Conservation (phyloP, 352 stramenopile genomes). For the Phytopythium vexans region DNA sequence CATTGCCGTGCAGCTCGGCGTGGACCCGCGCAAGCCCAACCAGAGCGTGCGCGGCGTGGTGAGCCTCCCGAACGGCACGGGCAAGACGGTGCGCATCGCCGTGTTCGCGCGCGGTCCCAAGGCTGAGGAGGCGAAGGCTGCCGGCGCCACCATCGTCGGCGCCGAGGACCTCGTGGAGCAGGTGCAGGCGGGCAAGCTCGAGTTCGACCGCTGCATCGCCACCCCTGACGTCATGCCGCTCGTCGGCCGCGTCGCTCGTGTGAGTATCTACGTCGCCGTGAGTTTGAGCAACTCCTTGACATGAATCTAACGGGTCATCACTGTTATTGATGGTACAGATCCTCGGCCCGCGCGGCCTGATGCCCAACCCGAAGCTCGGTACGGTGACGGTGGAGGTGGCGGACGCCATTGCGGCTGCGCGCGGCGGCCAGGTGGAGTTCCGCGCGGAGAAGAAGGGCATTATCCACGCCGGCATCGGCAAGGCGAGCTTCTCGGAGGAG, state of each 20-base stretch:
- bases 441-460: constrained; percentile 90
- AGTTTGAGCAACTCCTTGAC: neutral
- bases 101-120: constrained; percentile 90
- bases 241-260: constrained; percentile 90
- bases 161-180: constrained; percentile 89
- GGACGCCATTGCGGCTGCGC: constrained; percentile 74
- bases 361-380: constrained; percentile 98
- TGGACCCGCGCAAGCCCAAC: constrained; percentile 87
- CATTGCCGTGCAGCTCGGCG: constrained; percentile 78
- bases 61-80: constrained; percentile 82
- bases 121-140: constrained; percentile 87
- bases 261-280: constrained; percentile 15
- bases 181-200: constrained; percentile 86
- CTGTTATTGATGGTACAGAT: constrained; percentile 31
- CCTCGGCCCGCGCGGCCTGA: constrained; percentile 94
- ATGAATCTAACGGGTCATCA: neutral
- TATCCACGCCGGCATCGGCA: constrained; percentile 86
- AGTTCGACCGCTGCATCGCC: constrained; percentile 92
- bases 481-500: constrained; percentile 88
- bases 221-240: constrained; percentile 92
- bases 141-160: constrained; percentile 87
- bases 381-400: constrained; percentile 93
- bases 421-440: constrained; percentile 86
- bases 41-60: constrained; percentile 86
- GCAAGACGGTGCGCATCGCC: constrained; percentile 85